Evolutionary conservation across 2,329 filamentous ascomycete genomes (phyloP).

Genomic region (Colletotrichum tanaceti): DNA sequence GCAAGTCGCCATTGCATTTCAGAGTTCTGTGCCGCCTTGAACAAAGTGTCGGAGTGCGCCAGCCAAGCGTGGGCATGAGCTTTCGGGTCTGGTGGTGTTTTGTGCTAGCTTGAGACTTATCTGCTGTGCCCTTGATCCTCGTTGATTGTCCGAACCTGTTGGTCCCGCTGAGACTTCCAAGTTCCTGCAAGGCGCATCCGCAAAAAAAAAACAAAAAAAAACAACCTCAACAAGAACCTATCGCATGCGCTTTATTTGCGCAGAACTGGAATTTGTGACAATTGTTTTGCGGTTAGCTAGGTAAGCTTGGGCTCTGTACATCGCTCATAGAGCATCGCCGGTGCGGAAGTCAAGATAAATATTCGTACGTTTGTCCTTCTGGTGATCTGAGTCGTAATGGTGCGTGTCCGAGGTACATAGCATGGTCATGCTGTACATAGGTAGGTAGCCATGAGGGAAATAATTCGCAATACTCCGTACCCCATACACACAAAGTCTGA

Average conservation of each 20-base stretch:
- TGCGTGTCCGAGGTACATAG: background rate
- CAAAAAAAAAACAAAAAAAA: no score
- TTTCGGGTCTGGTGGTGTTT: slow-evolving; percentile 8
- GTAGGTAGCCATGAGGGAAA: slow-evolving; percentile 27
- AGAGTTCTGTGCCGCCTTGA: slow-evolving; percentile 33
- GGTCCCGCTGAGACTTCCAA: slow-evolving; percentile 8
- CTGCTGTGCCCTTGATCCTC: slow-evolving; percentile 31
- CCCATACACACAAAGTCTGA: slow-evolving; percentile 31
- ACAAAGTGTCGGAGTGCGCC: slow-evolving; percentile 30
- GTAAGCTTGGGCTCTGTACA: background rate
- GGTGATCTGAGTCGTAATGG: background rate
- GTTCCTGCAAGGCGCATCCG: slow-evolving; percentile 12
- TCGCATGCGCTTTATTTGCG: slow-evolving; percentile 3
- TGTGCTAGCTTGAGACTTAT: slow-evolving; percentile 27
- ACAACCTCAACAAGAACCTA: background rate
- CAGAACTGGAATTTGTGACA: background rate
- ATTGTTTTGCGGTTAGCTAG: background rate
- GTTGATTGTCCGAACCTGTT: slow-evolving; percentile 21
- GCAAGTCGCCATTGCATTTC: slow-evolving; percentile 31
- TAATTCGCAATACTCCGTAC: slow-evolving; percentile 25
- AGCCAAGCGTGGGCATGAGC: slow-evolving; percentile 26
- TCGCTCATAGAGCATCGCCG: background rate
- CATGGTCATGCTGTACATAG: slow-evolving; percentile 1
- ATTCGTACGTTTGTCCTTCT: background rate
- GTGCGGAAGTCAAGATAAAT: slow-evolving; percentile 4